Evolutionary conservation across 305 asterid species (phyloP).

Genomic region (Fraxinus dipetala): DNA sequence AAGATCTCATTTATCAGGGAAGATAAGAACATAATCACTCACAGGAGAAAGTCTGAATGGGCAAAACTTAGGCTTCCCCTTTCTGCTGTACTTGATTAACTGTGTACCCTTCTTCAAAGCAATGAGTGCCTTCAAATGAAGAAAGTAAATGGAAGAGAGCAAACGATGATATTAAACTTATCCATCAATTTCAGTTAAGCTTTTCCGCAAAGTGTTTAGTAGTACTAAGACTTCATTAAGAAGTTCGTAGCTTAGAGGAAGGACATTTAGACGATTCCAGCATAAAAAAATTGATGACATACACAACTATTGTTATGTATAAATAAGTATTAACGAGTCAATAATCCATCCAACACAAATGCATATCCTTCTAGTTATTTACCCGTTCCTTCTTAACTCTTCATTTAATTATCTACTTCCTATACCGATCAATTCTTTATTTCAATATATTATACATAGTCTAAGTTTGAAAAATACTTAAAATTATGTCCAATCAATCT

Average conservation of each 20-base stretch:
- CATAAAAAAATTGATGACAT: not conserved
- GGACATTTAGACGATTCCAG: not conserved
- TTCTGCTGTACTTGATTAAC: constrained; percentile 84
- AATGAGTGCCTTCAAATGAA: constrained; percentile 56
- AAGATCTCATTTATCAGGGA: not conserved
- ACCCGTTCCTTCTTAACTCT: not conserved
- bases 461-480: not conserved
- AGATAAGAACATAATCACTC: constrained; percentile 28
- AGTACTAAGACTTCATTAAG: not conserved
- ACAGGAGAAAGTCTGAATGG: constrained; percentile 87
- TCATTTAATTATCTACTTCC: not conserved
- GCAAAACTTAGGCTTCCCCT: constrained; percentile 91
- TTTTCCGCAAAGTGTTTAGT: not conserved
- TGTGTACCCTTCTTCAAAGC: constrained; percentile 92
- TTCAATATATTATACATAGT: not conserved
- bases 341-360: not conserved
- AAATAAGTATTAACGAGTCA: not conserved
- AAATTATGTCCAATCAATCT: not conserved
- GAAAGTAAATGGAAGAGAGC: constrained; percentile 10
- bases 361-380: not conserved
- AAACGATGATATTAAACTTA: constrained; percentile 7
- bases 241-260: not conserved
- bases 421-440: not conserved
- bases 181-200: constrained; percentile 1
- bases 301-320: not conserved